Conservation (phyloP, 2,329 filamentous ascomycete genomes). For the Paecilomyces dactylethromorphus region DNA sequence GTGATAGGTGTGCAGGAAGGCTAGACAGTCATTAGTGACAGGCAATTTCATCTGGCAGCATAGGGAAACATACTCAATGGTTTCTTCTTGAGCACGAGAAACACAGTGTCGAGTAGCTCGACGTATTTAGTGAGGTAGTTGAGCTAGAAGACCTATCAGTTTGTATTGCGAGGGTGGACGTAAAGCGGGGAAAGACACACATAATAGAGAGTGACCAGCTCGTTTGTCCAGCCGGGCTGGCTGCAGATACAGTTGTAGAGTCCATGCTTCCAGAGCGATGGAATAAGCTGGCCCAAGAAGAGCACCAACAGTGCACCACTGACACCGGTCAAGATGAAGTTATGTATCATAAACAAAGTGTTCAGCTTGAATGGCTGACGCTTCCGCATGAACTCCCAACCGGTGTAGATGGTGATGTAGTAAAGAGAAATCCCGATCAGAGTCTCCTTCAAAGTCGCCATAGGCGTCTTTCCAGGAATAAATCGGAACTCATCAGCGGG, state of each 20-base stretch:
- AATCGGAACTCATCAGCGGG: conserved; percentile 76
- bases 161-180: conserved; percentile 30
- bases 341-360: conserved; percentile 80
- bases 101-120: conserved; percentile 83
- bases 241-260: conserved; percentile 76
- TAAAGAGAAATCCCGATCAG: conserved; percentile 67
- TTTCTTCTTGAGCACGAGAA: conserved; percentile 96
- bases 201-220: conserved; percentile 83
- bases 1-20: conserved; percentile 96
- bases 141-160: conserved; percentile 48
- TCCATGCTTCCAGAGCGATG: conserved; percentile 69
- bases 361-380: conserved; percentile 75
- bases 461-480: conserved; percentile 66
- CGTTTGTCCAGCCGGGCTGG: conserved; percentile 80
- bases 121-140: conserved; percentile 95
- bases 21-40: conserved; percentile 1
- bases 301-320: conserved; percentile 68
- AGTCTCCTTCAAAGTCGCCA: conserved; percentile 78
- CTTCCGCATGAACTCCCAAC: conserved; percentile 78
- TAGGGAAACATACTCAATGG: conserved; percentile 51
- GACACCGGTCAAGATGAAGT: conserved; percentile 78
- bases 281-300: conserved; percentile 78
- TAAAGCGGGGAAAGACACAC: conserved; percentile 51
- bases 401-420: conserved; percentile 83
- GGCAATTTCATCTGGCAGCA: not conserved